Evolutionary conservation across 306 rosid genomes (phyloP), one percentile per base, ranked within the genome.

Genomic region (Vigna nakashimae): DNA sequence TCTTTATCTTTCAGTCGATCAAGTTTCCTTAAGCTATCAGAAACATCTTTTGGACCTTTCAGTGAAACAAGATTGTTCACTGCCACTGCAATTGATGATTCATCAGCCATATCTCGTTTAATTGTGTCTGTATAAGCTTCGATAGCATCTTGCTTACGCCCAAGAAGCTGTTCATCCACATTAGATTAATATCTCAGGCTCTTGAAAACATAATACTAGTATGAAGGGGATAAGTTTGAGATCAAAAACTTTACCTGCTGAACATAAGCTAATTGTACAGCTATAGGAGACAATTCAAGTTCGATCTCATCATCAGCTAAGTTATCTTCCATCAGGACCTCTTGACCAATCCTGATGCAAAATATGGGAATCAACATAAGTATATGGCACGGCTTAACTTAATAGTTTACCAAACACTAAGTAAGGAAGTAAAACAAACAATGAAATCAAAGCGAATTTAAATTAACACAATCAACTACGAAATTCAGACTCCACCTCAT

Each of bases 211-310:
- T 18, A 62, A 57, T 43, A 62, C 49, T 65, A 80, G 53, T 55
- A 43, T 6, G 56, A 82, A 62, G 20, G 69, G 83, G 53, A 36
- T 58, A 9, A 22, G 11, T 42, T 55, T 60, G 10, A 60, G 70
- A 58, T 59, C 72, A 43, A 57, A 70, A 68, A 26, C 30, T 71
- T 67, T 79, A 91, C 99, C 92, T 89, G 98, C 82, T 90, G 93
- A 73, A 95, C 97, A 89, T 95, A 95, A 74, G 96, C 98, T 84
- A 95, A 82, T 71, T 92, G 99, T 74, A 92, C 97, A 79, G 98
- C 92, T 74, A 95, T 86, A 46, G 99, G 98, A 52, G 99, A 86
- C 92, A 95, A 82, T 76, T 95, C 99, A 73, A 80, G 85, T 82
- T 91, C 98, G 72, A 92, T 86, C 26, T 90, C 97, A 3, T 95